Base-by-base conservation (phyloP, 2,329 filamentous ascomycete species). In the Colletotrichum musicola region DNA sequence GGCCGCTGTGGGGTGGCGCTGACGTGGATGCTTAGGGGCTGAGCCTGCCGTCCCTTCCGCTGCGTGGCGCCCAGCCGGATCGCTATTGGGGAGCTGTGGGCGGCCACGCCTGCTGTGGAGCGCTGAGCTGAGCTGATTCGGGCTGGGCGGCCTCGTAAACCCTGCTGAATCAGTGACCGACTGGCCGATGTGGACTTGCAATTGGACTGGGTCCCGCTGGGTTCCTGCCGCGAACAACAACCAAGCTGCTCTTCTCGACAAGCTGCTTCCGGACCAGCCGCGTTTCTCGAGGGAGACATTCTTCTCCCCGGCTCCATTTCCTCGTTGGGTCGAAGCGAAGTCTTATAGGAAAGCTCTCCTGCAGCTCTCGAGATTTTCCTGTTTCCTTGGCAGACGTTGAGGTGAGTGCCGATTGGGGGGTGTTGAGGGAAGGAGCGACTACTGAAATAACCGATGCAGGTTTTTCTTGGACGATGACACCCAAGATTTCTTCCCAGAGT, bases 11-110 rank as follows among this genome's bases (percentile, higher is more conserved):
- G 38, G 42, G 54, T 49, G 30, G 54, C 42, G 35, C 62, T 69
- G 56, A 65, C 62, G 66, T 65, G 49, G 55, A 18, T 49, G 42
- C 50, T 56, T 35, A 53, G 20, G 55, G 66, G 66, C 66, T 51
- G 62, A 60, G 65, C 20, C 27, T 60, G 62, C 54, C 55, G 54
- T 64, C 12, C 51, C 54, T 59, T 44, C 54, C 65, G 61, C 65
- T 64, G 62, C 42, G 22, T 50, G 30, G 65, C 62, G 65, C 61
- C 62, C 38, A 40, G 50, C 50, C 20, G 10, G 25, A 49, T 56
- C 62, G 65, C 62, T 68, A 61, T 56, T 65, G 55, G 55, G 65
- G 44, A 42, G 22, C 51, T 46, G 13, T 22, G 10, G 63, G 44
- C 16, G 42, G 55, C 49, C 13, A 38, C 25, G 65, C 55, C 62